phyloP scores from a whole-genome alignment of 257 asterid species.

The Plantago ovata region DNA sequence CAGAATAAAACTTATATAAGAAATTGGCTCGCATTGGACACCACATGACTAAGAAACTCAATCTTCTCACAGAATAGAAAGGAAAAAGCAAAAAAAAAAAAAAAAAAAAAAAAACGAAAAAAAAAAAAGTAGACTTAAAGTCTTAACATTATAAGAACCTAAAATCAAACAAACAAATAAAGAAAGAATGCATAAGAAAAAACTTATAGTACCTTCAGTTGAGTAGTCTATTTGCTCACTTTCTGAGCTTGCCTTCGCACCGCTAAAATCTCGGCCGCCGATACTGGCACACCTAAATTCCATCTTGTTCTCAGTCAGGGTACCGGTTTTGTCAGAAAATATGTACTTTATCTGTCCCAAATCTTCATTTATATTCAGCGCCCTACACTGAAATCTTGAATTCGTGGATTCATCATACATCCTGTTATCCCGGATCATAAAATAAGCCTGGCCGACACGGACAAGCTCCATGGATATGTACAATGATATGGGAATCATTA shows the following conservation, averaged over 20 bases:
- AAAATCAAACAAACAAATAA: background rate
- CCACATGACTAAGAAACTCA: background rate
- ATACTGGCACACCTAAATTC: conserved; percentile 94
- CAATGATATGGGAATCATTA: conserved; percentile 95
- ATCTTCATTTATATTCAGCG: conserved; percentile 95
- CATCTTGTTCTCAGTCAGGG: conserved; percentile 98
- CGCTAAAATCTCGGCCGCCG: conserved; percentile 61
- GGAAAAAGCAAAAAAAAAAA: no score
- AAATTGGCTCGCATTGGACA: no score
- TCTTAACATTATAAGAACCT: background rate
- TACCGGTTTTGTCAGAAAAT: conserved; percentile 98
- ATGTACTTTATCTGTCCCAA: conserved; percentile 94
- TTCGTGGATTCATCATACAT: conserved; percentile 74
- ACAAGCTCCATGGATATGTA: conserved; percentile 99
- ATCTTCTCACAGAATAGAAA: background rate
- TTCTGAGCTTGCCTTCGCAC: conserved; percentile 31
- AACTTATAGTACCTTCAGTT: conserved; percentile 48
- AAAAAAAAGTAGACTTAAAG: background rate
- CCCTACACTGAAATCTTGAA: conserved; percentile 91
- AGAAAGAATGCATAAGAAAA: conserved; percentile 6
- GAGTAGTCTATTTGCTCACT: conserved; percentile 45
- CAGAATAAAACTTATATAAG: conserved; percentile 18
- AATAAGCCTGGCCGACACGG: conserved; percentile 97
- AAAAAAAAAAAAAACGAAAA: no score
- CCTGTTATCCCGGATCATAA: conserved; percentile 69